A percentile compares a stretch with the other conserved stretches of the same genome.
phyloP scores from a whole-genome alignment of 2,329 filamentous ascomycete genomes.

The Aspergillus sp. region DNA sequence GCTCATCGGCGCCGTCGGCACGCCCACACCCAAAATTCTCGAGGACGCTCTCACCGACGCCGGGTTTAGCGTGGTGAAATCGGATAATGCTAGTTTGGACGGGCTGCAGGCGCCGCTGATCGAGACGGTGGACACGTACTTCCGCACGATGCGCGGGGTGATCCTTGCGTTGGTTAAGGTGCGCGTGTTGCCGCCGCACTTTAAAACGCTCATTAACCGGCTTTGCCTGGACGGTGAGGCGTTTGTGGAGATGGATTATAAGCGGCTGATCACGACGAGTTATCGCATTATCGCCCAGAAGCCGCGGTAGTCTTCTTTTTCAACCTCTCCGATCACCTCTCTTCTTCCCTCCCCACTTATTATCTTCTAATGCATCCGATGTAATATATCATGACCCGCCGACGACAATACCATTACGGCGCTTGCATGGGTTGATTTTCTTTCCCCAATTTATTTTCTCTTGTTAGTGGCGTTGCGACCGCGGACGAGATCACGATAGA shows the following conservation, averaged over 20 bases:
- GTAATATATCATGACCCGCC: too few species aligned
- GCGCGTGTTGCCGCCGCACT: constrained; percentile 44
- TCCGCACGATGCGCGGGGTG: constrained; percentile 45
- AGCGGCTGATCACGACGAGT: constrained; percentile 48
- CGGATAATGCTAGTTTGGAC: constrained; percentile 48
- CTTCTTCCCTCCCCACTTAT: too few species aligned
- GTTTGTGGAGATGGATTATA: constrained; percentile 51
- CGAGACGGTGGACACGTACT: constrained; percentile 50
- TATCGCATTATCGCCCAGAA: constrained; percentile 50
- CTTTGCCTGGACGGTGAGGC: constrained; percentile 49
- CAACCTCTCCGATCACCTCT: background rate
- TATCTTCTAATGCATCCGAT: too few species aligned
- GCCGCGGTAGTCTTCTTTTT: constrained; percentile 13
- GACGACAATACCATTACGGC: too few species aligned
- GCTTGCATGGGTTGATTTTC: too few species aligned
- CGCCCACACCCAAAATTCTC: constrained; percentile 44
- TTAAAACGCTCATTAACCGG: constrained; percentile 49
- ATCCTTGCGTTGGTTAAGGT: constrained; percentile 46
- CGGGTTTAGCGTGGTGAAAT: constrained; percentile 44
- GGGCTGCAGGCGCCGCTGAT: constrained; percentile 49
- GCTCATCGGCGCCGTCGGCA: constrained; percentile 50
- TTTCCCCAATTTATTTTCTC: too few species aligned
- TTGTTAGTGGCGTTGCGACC: too few species aligned
- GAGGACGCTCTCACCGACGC: constrained; percentile 42
- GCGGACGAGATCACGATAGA: too few species aligned